A percentile compares a stretch with the other conserved stretches of the same genome.
These are phyloP conservation scores for Penicillium herquei DNA, from an alignment of 495 filamentous ascomycete genomes.

Conservation along the genomic window DNA sequence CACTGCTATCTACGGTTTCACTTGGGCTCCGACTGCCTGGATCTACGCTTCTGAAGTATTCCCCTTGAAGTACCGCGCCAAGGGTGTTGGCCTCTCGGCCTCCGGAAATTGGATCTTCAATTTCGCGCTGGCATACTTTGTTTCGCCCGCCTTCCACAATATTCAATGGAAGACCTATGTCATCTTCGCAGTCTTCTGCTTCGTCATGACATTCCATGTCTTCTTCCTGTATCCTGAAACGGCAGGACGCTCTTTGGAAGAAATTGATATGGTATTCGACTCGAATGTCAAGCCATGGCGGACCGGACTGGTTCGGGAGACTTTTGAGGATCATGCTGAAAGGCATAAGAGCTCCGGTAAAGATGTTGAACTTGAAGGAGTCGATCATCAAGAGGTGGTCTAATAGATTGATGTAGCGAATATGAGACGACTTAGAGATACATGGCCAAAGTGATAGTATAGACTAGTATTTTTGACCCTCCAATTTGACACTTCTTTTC, in stretches of 20 bases:
- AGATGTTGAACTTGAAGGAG: background rate
- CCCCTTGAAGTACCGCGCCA: slow-evolving; percentile 70
- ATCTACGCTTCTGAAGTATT: slow-evolving; percentile 76
- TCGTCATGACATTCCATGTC: slow-evolving; percentile 60
- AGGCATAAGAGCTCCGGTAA: slow-evolving; percentile 14
- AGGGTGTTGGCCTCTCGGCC: slow-evolving; percentile 65
- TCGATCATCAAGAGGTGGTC: slow-evolving; percentile 18
- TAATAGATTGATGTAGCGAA: background rate
- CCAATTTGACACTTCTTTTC: too few relatives aligned
- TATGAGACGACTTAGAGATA: too few relatives aligned
- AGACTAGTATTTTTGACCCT: too few relatives aligned
- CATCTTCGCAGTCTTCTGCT: slow-evolving; percentile 71
- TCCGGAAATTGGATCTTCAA: slow-evolving; percentile 77
- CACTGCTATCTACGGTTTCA: slow-evolving; percentile 72
- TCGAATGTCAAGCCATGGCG: slow-evolving; percentile 30
- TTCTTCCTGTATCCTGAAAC: slow-evolving; percentile 74
- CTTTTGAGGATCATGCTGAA: slow-evolving; percentile 29
- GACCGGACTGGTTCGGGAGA: slow-evolving; percentile 21
- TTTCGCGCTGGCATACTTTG: slow-evolving; percentile 69
- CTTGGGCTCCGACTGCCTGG: slow-evolving; percentile 68
- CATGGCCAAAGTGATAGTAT: too few relatives aligned
- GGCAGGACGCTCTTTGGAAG: slow-evolving; percentile 66
- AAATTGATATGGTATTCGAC: slow-evolving; percentile 52
- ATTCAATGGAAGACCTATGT: slow-evolving; percentile 73
- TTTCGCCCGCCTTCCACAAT: slow-evolving; percentile 68